These are phyloP conservation scores for Rhizopogon roseolus DNA, from an alignment of 768 basidiomycete species.

Conservation along the genomic window DNA sequence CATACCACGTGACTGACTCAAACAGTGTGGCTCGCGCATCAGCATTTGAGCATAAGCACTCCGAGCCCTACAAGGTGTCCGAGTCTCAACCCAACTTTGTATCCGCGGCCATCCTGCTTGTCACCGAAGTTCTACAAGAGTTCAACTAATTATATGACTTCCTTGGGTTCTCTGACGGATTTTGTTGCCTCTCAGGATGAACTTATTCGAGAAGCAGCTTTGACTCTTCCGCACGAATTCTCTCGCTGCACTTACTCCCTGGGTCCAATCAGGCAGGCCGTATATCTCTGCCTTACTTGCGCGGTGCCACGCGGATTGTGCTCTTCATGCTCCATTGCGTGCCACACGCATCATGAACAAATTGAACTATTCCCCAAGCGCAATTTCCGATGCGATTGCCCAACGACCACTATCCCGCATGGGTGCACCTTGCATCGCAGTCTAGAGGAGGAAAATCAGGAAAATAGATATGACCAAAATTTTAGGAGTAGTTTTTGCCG, in stretches of 20 bases:
- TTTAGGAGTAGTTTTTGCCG: conserved; percentile 71
- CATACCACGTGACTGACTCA: too few relatives aligned
- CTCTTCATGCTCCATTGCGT: conserved; percentile 80
- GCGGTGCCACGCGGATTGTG: conserved; percentile 65
- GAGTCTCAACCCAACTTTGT: too few relatives aligned
- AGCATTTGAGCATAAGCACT: too few relatives aligned
- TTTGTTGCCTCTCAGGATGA: conserved; percentile 23
- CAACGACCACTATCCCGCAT: conserved; percentile 57
- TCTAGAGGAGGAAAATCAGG: conserved; percentile 48
- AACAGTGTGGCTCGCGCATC: too few relatives aligned
- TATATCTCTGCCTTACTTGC: conserved; percentile 80
- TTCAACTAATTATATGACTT: neutral
- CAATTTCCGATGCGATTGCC: conserved; percentile 81
- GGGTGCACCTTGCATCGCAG: conserved; percentile 58
- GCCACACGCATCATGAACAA: conserved; percentile 84
- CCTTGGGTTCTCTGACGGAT: conserved; percentile 29
- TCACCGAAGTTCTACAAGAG: neutral
- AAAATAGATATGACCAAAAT: conserved; percentile 71
- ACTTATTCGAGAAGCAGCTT: conserved; percentile 29
- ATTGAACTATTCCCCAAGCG: conserved; percentile 86
- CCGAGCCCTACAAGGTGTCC: too few relatives aligned
- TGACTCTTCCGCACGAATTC: conserved; percentile 58
- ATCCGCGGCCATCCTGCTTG: neutral
- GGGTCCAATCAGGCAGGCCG: conserved; percentile 66
- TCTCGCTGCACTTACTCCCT: conserved; percentile 60